These are phyloP conservation scores for Cryptococcus sp. DNA, from an alignment of 1,284 basidiomycete species.

Conservation along the genomic window DNA sequence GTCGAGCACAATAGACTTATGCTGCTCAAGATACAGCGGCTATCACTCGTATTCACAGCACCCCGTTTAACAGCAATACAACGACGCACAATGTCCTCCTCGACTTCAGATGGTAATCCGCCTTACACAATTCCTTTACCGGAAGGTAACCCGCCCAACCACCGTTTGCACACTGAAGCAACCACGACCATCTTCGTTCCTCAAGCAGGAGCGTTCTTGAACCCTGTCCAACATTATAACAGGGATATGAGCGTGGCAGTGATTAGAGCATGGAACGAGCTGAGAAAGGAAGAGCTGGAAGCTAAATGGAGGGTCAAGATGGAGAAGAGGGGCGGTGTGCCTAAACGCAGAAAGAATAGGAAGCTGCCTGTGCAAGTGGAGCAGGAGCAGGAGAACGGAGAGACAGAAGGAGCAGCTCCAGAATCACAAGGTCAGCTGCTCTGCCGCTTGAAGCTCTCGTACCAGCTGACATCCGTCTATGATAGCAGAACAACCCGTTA, in stretches of 20 bases:
- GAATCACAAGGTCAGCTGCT: slow-evolving; percentile 9
- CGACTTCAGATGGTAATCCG: background rate
- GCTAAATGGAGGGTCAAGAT: slow-evolving; percentile 54
- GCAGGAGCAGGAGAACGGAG: background rate
- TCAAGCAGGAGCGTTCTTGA: slow-evolving; percentile 80
- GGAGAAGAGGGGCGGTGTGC: slow-evolving; percentile 39
- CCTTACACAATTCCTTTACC: slow-evolving; percentile 42
- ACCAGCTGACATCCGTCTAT: slow-evolving; percentile 7
- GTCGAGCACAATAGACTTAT: too few relatives aligned
- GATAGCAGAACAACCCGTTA: slow-evolving; percentile 13
- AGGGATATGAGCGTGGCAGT: slow-evolving; percentile 88
- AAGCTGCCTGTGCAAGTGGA: slow-evolving; percentile 16
- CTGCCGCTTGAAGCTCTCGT: too few relatives aligned
- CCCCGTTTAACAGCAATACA: too few relatives aligned
- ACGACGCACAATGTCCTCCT: slow-evolving; percentile 1
- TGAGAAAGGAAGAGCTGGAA: slow-evolving; percentile 66
- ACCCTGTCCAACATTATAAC: slow-evolving; percentile 99
- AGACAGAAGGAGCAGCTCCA: slow-evolving; percentile 2
- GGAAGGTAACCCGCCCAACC: slow-evolving; percentile 66
- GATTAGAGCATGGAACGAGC: slow-evolving; percentile 73
- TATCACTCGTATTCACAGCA: too few relatives aligned
- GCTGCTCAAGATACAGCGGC: too few relatives aligned
- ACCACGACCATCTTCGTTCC: slow-evolving; percentile 78
- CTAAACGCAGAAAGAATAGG: slow-evolving; percentile 26
- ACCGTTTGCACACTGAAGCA: slow-evolving; percentile 79